Percentiles rank a stretch among this genome's conserved stretches.
Evolutionary conservation across 1,284 basidiomycete genomes (phyloP).

Genomic region (Ustilago sp.): DNA sequence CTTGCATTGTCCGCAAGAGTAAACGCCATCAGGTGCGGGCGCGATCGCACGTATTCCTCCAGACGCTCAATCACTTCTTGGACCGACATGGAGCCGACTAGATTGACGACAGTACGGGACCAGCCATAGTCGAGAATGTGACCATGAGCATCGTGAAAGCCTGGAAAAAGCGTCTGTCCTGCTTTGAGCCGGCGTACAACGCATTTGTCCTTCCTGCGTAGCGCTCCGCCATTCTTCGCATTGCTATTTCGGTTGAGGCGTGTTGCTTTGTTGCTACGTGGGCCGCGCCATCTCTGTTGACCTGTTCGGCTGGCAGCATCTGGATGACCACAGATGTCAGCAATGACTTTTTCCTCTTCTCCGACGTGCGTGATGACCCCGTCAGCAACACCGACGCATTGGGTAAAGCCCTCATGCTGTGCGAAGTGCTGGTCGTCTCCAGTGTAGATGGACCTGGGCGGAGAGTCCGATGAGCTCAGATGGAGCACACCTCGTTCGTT

Average conservation of each 20-base stretch:
- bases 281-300: slow-evolving; percentile 14
- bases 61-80: slow-evolving; percentile 49
- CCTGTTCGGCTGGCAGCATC: neutral
- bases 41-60: slow-evolving; percentile 38
- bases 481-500: slow-evolving; percentile 17
- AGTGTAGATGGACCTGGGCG: slow-evolving; percentile 31
- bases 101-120: slow-evolving; percentile 53
- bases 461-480: neutral
- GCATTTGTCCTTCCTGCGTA: slow-evolving; percentile 21
- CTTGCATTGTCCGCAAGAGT: slow-evolving; percentile 9
- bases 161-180: slow-evolving; percentile 48
- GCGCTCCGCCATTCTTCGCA: slow-evolving; percentile 1
- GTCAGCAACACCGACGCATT: slow-evolving; percentile 34
- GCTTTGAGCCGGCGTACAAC: slow-evolving; percentile 22
- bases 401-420: slow-evolving; percentile 20
- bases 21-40: slow-evolving; percentile 34
- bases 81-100: slow-evolving; percentile 52
- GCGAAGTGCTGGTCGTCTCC: slow-evolving; percentile 36
- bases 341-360: slow-evolving; percentile 11
- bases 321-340: slow-evolving; percentile 13
- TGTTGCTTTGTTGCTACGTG: slow-evolving; percentile 38
- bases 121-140: slow-evolving; percentile 64
- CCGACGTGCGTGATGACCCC: slow-evolving; percentile 31
- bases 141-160: slow-evolving; percentile 64
- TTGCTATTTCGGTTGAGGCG: slow-evolving; percentile 15